Evolutionary conservation across 768 basidiomycete genomes (phyloP).

Genomic region (Cystofilobasidium capitatum): DNA sequence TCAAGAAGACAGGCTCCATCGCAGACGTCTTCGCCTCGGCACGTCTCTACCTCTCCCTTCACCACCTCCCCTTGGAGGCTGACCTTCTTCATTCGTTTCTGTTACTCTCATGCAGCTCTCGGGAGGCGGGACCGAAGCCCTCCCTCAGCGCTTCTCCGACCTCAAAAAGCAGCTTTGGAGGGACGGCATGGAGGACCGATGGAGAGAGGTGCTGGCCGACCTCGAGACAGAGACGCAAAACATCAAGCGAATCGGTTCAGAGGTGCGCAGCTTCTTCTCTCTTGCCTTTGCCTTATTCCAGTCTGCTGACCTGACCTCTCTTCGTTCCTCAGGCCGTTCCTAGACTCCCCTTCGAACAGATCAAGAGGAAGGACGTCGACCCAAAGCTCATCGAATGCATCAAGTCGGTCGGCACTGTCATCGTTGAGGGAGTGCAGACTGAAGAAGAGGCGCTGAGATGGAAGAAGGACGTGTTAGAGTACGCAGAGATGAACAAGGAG

Average conservation of each 20-base stretch:
- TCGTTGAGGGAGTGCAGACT: conserved; percentile 53
- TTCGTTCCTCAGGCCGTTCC: conserved; percentile 3
- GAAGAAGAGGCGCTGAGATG: conserved; percentile 47
- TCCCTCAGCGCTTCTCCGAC: conserved; percentile 52
- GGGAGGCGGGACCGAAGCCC: conserved; percentile 39
- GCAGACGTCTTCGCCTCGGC: conserved; percentile 16
- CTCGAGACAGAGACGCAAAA: conserved; percentile 47
- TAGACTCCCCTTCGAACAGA: conserved; percentile 14
- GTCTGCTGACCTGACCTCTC: not conserved
- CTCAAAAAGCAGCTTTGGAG: conserved; percentile 47
- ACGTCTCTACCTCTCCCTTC: too few relatives aligned
- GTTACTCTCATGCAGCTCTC: too few relatives aligned
- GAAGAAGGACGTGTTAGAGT: conserved; percentile 53
- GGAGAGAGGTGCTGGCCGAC: conserved; percentile 50
- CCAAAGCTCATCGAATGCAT: conserved; percentile 38
- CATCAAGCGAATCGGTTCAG: conserved; percentile 46
- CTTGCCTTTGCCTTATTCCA: not conserved
- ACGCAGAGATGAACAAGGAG: conserved; percentile 50
- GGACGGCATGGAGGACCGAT: conserved; percentile 44
- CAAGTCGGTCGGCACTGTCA: conserved; percentile 49
- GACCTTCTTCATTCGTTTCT: too few relatives aligned
- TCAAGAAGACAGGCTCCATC: conserved; percentile 5
- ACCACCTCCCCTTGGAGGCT: too few relatives aligned
- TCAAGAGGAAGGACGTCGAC: not conserved
- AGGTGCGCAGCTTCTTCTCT: conserved; percentile 24